Evolutionary conservation across 768 basidiomycete species (phyloP).

Genomic region (Lactarius hengduanensis): DNA sequence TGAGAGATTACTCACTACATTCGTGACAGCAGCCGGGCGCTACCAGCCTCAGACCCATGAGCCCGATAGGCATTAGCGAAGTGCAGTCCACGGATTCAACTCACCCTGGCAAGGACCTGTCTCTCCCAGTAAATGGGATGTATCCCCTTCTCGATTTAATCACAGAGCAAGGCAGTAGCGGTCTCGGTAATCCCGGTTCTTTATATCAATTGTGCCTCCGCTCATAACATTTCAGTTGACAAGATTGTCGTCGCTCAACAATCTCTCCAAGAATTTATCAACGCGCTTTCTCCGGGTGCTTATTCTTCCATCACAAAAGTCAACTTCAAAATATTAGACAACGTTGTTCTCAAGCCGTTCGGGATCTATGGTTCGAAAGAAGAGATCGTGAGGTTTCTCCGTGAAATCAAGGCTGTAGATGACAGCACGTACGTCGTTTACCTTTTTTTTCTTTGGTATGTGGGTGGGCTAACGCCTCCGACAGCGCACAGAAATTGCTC

Average conservation of each 20-base stretch:
- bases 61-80: background rate
- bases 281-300: slow-evolving; percentile 47
- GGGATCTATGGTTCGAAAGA: slow-evolving; percentile 57
- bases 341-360: slow-evolving; percentile 44
- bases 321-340: slow-evolving; percentile 52
- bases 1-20: background rate
- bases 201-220: background rate
- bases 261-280: slow-evolving; percentile 47
- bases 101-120: background rate
- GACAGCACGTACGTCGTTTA: slow-evolving; percentile 39
- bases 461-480: background rate
- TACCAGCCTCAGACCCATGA: background rate
- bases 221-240: slow-evolving; percentile 41
- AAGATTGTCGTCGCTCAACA: slow-evolving; percentile 59
- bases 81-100: background rate
- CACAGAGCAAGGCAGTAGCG: slow-evolving; percentile 48
- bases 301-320: slow-evolving; percentile 53
- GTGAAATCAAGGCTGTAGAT: slow-evolving; percentile 38
- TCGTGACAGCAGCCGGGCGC: background rate
- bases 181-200: slow-evolving; percentile 42
- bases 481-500: slow-evolving; percentile 29
- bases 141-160: slow-evolving; percentile 54
- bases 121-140: slow-evolving; percentile 40
- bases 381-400: slow-evolving; percentile 37
- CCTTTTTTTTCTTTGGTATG: background rate